phyloP scores from a whole-genome alignment of 306 rosid genomes.

The Cicer chorassanicum region DNA sequence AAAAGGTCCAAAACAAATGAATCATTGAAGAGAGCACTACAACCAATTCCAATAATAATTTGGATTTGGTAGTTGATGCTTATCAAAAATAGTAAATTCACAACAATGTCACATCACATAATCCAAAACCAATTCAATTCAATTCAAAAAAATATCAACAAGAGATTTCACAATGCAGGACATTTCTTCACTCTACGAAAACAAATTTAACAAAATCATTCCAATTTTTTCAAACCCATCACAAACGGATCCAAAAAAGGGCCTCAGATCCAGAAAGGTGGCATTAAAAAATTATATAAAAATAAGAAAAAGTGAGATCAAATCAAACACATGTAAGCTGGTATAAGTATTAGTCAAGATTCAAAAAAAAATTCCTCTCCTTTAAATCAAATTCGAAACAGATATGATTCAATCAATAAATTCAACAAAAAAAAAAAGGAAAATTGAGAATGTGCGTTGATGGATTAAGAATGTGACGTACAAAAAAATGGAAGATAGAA shows the following conservation, averaged over 20 bases:
- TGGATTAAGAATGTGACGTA: slow-evolving; percentile 12
- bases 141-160: slow-evolving; percentile 25
- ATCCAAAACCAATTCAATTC: slow-evolving; percentile 30
- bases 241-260: slow-evolving; percentile 34
- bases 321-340: slow-evolving; percentile 27
- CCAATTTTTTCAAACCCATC: slow-evolving; percentile 6
- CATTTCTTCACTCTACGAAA: neutral
- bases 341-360: neutral
- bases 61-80: slow-evolving; percentile 16
- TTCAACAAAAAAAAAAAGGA: too few species aligned
- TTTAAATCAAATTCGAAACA: slow-evolving; percentile 1
- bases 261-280: slow-evolving; percentile 47
- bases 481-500: slow-evolving; percentile 1
- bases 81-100: slow-evolving; percentile 20
- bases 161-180: slow-evolving; percentile 25
- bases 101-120: slow-evolving; percentile 1
- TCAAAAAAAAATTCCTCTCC: too few species aligned
- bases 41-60: slow-evolving; percentile 3
- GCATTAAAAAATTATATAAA: neutral
- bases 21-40: too few species aligned
- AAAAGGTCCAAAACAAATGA: neutral
- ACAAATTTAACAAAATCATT: neutral
- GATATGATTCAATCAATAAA: slow-evolving; percentile 33
- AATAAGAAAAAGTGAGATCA: slow-evolving; percentile 35
- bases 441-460: neutral